Percentiles rank a stretch among this genome's conserved stretches.
Conservation (phyloP, 805 yeast genomes). For the Naumovozyma castellii region DNA sequence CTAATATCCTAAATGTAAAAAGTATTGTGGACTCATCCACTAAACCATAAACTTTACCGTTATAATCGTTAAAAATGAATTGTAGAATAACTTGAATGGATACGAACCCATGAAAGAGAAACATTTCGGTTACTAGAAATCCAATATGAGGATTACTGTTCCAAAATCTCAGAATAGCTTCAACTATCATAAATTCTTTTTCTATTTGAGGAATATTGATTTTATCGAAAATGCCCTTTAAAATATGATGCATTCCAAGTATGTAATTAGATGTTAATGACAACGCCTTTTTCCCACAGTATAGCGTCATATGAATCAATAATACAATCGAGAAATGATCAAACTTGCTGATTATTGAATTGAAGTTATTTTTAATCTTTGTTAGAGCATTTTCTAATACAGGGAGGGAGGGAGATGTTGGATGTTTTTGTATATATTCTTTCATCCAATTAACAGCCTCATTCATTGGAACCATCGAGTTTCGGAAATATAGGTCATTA, state of each 20-base stretch:
- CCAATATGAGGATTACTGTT: conserved; percentile 50
- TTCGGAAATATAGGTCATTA: conserved; percentile 29
- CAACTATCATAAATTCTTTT: conserved; percentile 37
- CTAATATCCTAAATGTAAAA: conserved; percentile 15
- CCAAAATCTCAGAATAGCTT: conserved; percentile 52
- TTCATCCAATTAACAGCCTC: conserved; percentile 27
- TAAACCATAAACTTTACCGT: conserved; percentile 25
- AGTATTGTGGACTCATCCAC: conserved; percentile 38
- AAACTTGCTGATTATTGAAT: conserved; percentile 26
- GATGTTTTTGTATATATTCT: conserved; percentile 22
- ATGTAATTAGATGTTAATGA: conserved; percentile 58
- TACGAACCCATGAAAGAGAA: conserved; percentile 37
- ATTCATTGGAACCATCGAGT: conserved; percentile 27
- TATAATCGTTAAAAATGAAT: conserved; percentile 30
- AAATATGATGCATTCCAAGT: conserved; percentile 25
- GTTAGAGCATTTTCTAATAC: conserved; percentile 17
- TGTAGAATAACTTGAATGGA: conserved; percentile 31
- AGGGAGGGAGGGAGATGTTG: conserved; percentile 12
- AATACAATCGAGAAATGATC: conserved; percentile 45
- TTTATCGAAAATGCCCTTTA: conserved; percentile 13
- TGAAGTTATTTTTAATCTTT: conserved; percentile 16
- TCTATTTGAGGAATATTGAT: conserved; percentile 6
- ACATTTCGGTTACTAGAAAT: conserved; percentile 40
- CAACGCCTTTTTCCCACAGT: conserved; percentile 77
- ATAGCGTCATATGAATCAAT: conserved; percentile 60